Evolutionary conservation across 2,329 filamentous ascomycete species (phyloP), one percentile per base, ranked within the genome.

Genomic region (Zasmidium angulare): DNA sequence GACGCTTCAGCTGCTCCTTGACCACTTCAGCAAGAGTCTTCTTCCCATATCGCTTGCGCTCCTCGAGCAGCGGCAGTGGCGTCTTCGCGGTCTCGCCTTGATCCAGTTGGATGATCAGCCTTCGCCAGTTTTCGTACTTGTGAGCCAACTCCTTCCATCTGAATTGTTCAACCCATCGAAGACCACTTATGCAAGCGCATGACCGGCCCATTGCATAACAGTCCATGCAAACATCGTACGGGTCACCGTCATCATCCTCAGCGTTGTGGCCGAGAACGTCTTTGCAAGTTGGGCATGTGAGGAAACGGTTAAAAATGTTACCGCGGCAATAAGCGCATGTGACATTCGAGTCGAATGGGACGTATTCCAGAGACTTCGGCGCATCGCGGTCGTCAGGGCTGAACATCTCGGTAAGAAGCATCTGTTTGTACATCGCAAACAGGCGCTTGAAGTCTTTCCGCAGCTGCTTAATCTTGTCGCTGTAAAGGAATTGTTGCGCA

Each of bases 191-290:
- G 70, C 95, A 99, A 2, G 85, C 86, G 72, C 95, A 99, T 49
- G 93, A 96, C 53, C 95, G 86, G 21, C 95, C 95, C 89, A 98
- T 96, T n/a, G 87, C 89, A 71, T 96, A 99, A 72, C 95, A 99
- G 67, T 99, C 95, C 90, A 99, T 93, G 71, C 95, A 99, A 21
- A 99, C 83, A 73, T 99, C 95, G 72, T 98, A 99, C 0, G 90
- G 90, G 70, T 98, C 86, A 29, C 88, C 90, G 56, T 91, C 88
- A 17, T 83, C 85, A 31, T 68, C 65, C 22, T 69, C 66, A 29
- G 65, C 69, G 23, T 86, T 89, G 60, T 84, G 83, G 11, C 84
- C 79, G 20, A 90, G 80, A 51, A 82, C 79, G 36, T 88, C 82
- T 49, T 91, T 84, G 73, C 95, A 99, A 55, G 87, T 84, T 59